Base-by-base conservation (phyloP, 768 basidiomycete species). In the Hygrophorus pudorinus region DNA sequence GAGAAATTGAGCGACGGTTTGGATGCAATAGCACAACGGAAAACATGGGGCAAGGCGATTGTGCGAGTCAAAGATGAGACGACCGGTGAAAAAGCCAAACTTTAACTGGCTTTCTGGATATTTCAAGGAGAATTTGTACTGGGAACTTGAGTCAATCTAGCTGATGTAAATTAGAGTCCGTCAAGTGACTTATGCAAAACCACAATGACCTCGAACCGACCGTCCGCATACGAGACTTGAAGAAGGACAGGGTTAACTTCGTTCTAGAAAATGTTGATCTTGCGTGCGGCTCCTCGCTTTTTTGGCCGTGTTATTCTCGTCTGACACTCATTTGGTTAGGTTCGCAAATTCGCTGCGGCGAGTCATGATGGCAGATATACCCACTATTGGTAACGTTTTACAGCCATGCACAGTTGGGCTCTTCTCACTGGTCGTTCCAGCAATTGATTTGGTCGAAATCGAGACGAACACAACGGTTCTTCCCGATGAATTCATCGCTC, bases 401-500 rank as follows among this genome's bases (percentile, higher is more conserved):
- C 6, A 13, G 38, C 24, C 14, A 38, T 12, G 4, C 24, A 7
- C 3, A 14, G 10, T 13, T 4, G 9, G 8, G 28, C 24, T 14
- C 37, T 33, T 17, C 24, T 37, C n/a, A 36, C 36, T 21, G 8
- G 13, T 28, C 10, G 18, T 31, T 51, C 16, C 56, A 97, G 96
- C 93, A 29, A 98, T 99, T 51, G 96, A 99, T 67, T 83, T 94
- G 65, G 94, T 98, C 9, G 86, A 91, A 62, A 85, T 98, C 51
- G 76, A 84, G 47, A 75, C 75, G 44, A 99, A 99, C 61, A 91
- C 90, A 4, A 81, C 88, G 1, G 93, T 96, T 3, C 66, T 99
- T 16, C 89, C 93, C 2, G 96, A 99, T 64, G 96, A 99, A 66
- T 96, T 92, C 66, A 85, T 99, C 48, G 89, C 92, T 0, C 96